These are phyloP conservation scores for Coemansia sp. DNA, from an alignment of 192 early-diverging fungal genomes.

Conservation along the genomic window DNA sequence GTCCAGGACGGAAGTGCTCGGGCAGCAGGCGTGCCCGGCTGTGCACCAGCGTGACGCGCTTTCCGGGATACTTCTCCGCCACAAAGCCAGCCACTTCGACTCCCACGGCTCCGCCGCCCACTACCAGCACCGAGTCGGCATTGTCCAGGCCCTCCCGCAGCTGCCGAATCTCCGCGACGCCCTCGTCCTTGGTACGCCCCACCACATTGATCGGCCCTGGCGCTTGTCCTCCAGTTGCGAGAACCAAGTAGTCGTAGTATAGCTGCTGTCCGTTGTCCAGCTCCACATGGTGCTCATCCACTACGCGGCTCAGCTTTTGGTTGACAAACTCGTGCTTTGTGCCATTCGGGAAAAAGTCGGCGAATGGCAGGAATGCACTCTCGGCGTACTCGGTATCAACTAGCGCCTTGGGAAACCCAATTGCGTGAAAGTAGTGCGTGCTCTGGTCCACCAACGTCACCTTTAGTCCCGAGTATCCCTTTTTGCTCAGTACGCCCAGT, in stretches of 20 bases:
- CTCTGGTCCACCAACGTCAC: conserved; percentile 60
- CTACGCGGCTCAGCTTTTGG: conserved; percentile 20
- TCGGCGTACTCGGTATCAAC: conserved; percentile 54
- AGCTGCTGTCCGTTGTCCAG: conserved; percentile 44
- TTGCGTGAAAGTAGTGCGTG: conserved; percentile 59
- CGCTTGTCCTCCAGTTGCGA: conserved; percentile 59
- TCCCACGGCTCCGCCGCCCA: conserved; percentile 65
- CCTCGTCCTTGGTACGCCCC: conserved; percentile 40
- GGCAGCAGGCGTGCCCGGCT: conserved; percentile 52
- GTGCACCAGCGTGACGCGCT: conserved; percentile 56
- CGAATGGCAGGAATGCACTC: conserved; percentile 57
- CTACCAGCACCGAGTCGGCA: conserved; percentile 55
- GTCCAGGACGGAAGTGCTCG: conserved; percentile 45
- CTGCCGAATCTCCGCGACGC: conserved; percentile 28
- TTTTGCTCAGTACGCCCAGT: conserved; percentile 37
- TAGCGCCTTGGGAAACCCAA: conserved; percentile 56
- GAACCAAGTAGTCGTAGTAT: conserved; percentile 57
- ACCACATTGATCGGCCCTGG: conserved; percentile 45
- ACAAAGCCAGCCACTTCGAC: conserved; percentile 64
- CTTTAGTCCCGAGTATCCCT: conserved; percentile 38
- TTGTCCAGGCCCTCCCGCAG: conserved; percentile 40
- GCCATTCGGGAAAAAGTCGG: conserved; percentile 39
- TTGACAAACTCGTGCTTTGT: conserved; percentile 53
- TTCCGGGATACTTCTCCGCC: conserved; percentile 36
- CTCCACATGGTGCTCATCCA: conserved; percentile 37